Percentiles rank a stretch among this genome's conserved stretches.
These are phyloP conservation scores for Periconia sp. DNA, from an alignment of 2,329 filamentous ascomycete genomes.

Conservation along the genomic window DNA sequence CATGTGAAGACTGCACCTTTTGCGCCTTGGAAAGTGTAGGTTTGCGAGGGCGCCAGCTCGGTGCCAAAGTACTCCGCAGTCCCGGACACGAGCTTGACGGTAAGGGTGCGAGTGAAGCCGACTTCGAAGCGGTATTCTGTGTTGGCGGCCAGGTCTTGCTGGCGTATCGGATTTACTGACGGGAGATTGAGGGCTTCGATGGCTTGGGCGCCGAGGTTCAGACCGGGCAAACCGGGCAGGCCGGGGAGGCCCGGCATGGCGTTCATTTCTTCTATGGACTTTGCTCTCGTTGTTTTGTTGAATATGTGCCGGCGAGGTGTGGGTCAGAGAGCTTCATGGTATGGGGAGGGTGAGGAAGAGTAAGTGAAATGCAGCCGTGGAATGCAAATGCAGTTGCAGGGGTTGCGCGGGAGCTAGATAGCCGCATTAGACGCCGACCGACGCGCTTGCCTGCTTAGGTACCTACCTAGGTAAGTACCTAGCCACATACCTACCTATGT, in stretches of 20 bases:
- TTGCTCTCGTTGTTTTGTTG: too few species aligned
- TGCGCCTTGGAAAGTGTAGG: constrained; percentile 77
- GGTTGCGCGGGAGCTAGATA: too few species aligned
- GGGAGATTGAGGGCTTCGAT: constrained; percentile 25
- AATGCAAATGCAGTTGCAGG: too few species aligned
- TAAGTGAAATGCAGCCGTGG: too few species aligned
- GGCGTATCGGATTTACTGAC: constrained; percentile 30
- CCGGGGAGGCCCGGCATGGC: neutral
- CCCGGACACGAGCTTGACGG: constrained; percentile 69
- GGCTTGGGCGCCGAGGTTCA: constrained; percentile 44
- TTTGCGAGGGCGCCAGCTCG: constrained; percentile 78
- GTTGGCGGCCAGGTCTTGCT: constrained; percentile 47
- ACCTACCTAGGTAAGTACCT: too few species aligned
- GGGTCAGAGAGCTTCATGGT: too few species aligned
- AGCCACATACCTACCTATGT: too few species aligned
- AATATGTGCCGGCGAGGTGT: too few species aligned
- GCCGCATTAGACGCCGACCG: too few species aligned
- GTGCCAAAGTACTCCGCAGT: constrained; percentile 94
- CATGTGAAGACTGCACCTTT: constrained; percentile 91
- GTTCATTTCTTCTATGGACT: too few species aligned
- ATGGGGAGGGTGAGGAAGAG: too few species aligned
- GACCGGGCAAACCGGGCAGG: constrained; percentile 52
- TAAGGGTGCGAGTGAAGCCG: constrained; percentile 35
- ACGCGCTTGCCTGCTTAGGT: too few species aligned
- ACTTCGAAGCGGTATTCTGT: constrained; percentile 51